Evolutionary conservation across 139 green algal species (phyloP).

Genomic region (Haematococcus lacustris): DNA sequence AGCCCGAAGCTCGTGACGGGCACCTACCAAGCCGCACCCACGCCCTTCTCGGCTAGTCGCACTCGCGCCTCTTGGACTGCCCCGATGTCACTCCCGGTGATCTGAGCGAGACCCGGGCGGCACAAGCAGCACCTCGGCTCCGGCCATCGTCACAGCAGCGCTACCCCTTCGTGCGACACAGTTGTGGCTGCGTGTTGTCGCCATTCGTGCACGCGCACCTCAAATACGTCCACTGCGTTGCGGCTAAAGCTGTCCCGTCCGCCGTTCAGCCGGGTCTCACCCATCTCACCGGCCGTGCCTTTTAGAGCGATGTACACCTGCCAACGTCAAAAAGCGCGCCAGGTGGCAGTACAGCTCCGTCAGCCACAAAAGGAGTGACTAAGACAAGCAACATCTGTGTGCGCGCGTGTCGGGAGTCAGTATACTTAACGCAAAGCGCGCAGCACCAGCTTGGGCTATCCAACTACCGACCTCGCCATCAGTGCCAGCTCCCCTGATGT

Average conservation of each 20-base stretch:
- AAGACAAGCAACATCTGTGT: neutral
- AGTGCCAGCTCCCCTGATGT: slow-evolving; percentile 38
- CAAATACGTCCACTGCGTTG: slow-evolving; percentile 27
- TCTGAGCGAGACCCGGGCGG: neutral
- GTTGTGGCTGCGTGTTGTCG: no score
- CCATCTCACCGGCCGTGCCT: slow-evolving; percentile 28
- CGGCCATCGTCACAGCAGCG: slow-evolving; percentile 2
- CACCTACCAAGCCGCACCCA: slow-evolving; percentile 20
- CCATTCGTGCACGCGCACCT: slow-evolving; percentile 3
- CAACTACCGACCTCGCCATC: slow-evolving; percentile 44
- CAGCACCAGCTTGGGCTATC: no score
- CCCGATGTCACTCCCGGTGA: slow-evolving; percentile 22
- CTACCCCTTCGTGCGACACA: neutral
- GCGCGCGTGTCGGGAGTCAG: neutral
- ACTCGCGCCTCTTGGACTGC: slow-evolving; percentile 28
- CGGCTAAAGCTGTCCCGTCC: slow-evolving; percentile 11
- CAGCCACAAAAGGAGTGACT: neutral
- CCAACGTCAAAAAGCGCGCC: neutral
- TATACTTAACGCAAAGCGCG: neutral
- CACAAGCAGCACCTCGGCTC: neutral
- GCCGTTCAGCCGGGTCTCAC: slow-evolving; percentile 34
- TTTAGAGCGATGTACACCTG: slow-evolving; percentile 8
- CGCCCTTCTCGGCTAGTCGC: slow-evolving; percentile 22
- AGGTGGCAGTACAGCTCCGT: neutral
- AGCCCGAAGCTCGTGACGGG: neutral